phyloP scores from a whole-genome alignment of 192 early-diverging fungal genomes.

The Gigaspora rosea region DNA sequence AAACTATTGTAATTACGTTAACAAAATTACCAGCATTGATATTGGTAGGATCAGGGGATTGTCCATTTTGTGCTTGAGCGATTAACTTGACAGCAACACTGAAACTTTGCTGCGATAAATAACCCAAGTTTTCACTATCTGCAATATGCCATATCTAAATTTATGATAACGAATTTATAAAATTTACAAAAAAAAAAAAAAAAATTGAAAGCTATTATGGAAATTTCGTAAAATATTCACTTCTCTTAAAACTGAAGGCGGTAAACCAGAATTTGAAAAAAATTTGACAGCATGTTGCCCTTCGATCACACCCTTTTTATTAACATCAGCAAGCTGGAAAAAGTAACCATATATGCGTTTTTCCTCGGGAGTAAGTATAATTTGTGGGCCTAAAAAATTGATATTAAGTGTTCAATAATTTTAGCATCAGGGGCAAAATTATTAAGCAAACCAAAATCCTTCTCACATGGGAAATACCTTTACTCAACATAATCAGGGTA shows the following conservation, averaged over 20 bases:
- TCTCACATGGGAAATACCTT: no score
- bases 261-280: conserved; percentile 71
- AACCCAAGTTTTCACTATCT: conserved; percentile 76
- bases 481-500: no score
- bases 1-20: background rate
- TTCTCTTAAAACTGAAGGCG: conserved; percentile 60
- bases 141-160: conserved; percentile 84
- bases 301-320: conserved; percentile 64
- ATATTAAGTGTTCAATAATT: background rate
- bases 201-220: background rate
- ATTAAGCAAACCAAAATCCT: no score
- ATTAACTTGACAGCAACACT: conserved; percentile 86
- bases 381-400: conserved; percentile 29
- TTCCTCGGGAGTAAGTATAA: conserved; percentile 63
- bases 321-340: conserved; percentile 61
- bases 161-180: background rate
- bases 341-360: conserved; percentile 60
- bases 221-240: conserved; percentile 35
- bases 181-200: conserved; percentile 1
- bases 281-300: conserved; percentile 73
- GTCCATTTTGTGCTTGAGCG: conserved; percentile 77
- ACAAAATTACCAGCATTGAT: conserved; percentile 37
- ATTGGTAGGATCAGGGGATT: conserved; percentile 54
- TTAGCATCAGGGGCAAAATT: no score
- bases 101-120: conserved; percentile 72